Conservation (phyloP, 805 yeast genomes). For the Cyberlindnera misumaiensis region DNA sequence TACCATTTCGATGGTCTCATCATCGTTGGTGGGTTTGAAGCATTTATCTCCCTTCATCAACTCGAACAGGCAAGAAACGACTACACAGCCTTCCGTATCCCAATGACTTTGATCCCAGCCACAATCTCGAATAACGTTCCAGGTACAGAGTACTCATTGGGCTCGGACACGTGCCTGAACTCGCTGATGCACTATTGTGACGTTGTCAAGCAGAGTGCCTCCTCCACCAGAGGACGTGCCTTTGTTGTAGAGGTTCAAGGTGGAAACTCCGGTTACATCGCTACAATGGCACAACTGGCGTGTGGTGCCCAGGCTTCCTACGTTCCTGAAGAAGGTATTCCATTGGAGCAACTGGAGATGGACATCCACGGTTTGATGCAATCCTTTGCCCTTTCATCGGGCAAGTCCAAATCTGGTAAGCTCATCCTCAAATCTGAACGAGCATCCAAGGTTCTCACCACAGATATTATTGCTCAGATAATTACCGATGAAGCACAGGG, state of each 20-base stretch:
- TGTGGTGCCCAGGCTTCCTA: constrained; percentile 72
- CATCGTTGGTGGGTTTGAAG: constrained; percentile 79
- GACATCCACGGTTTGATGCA: constrained; percentile 59
- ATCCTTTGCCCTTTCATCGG: constrained; percentile 54
- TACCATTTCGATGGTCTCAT: constrained; percentile 64
- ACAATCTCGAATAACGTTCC: constrained; percentile 79
- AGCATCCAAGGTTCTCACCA: constrained; percentile 63
- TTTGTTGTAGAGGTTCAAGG: constrained; percentile 84
- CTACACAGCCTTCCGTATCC: constrained; percentile 70
- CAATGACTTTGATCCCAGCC: constrained; percentile 73
- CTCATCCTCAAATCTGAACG: constrained; percentile 60
- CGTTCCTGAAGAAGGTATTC: constrained; percentile 67
- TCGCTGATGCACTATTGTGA: constrained; percentile 68
- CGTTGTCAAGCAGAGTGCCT: constrained; percentile 71
- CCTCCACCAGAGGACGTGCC: constrained; percentile 70
- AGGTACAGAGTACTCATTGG: constrained; percentile 73
- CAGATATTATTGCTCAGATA: constrained; percentile 66
- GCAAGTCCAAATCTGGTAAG: constrained; percentile 63
- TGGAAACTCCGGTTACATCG: constrained; percentile 76
- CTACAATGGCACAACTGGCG: constrained; percentile 59
- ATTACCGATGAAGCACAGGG: constrained; percentile 54
- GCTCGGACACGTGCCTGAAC: constrained; percentile 71
- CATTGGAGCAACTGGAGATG: constrained; percentile 51
- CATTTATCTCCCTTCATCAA: constrained; percentile 64
- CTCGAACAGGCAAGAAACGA: constrained; percentile 50